Evolutionary conservation across 371 early-diverging fungal genomes (phyloP), one percentile per base, ranked within the genome.

Genomic region (Rhizopus arrhizus): DNA sequence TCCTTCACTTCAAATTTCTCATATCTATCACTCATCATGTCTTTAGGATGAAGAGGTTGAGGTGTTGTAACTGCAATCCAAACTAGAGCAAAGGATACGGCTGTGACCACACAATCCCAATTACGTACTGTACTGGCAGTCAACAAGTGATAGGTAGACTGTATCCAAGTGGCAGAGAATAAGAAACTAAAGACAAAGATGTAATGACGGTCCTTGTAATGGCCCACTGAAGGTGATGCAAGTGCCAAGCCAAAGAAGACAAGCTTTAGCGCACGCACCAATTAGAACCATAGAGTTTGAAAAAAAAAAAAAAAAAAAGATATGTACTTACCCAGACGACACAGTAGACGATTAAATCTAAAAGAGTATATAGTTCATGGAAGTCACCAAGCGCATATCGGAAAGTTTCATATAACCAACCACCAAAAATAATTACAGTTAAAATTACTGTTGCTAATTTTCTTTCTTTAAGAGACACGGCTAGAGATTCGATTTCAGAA

Each of bases 41-140:
- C 68, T 45, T 50, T 65, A 5, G 77, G 77, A 35, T 77, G 64
- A 28, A 62, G 46, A 35, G 74, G 74, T 29, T 67, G 77, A 8
- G 72, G 63, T 8, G 53, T 60, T 13, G 60, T 58, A 5, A 65
- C 64, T 11, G 58, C 34, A 13, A 61, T 51, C 2, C 50, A 22
- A 8, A 64, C 48, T 9, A 69, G n/a, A n/a, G 60, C 8, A 29
- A 59, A 46, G 1, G 52, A 16, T 4, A 59, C 2, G 6, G 36
- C 5, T 7, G n/a, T 4, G 22, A 59, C 33, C 3, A 46, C 32
- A 8, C 15, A 22, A 32, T 46, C 47, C 57, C 55, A 46, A 15
- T 38, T 32, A n/a, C 45, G 34, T 10, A 35, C 32, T 6, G 0
- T 40, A 8, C 36, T 11, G 0, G 10, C 3, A 22, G 48, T 31